Evolutionary conservation across 2,329 filamentous ascomycete genomes (phyloP), one percentile per base, ranked within the genome.

Genomic region (Nakataea oryzae): DNA sequence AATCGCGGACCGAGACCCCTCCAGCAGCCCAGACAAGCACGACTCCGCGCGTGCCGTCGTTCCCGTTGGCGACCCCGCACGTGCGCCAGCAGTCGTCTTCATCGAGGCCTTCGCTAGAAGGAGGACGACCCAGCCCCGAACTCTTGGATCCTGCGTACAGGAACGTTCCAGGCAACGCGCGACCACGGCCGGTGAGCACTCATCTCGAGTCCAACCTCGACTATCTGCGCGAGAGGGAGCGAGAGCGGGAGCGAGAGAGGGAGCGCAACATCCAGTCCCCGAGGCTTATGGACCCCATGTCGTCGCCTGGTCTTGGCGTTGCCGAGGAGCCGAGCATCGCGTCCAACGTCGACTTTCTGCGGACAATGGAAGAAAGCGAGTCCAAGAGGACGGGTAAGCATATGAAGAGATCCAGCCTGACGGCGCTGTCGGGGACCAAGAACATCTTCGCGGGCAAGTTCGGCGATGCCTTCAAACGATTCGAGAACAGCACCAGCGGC

Each of bases 391-490:
- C 24, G 12, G 55, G n/a, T 24, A 87, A 85, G 68, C 84, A 87
- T 66, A 76, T 77, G 58, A 96, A 96, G 72, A 84, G 90, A 13
- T 81, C 86, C 1, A 95, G 90, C 72, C 75, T 96, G 1, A 81
- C 89, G 62, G 86, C 88, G 0, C 75, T 91, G 24, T 86, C 88
- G 8, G 86, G 86, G 54, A 89, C 89, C 29, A 96, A 95, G 74
- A 90, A 86, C 63, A 85, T 96, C 50, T 79, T 97, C n/a, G 88
- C 87, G 6, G 90, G 92, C 28, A 91, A 89, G 67, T 97, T 97
- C 72, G 91, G 93, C 0, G 93, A 97, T 69, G 93, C 93, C 3
- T 97, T 97, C 76, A 91, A 93, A 70, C 84, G 89, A 7, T 97
- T 97, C 67, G 95, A 99, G 73, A 83, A 79, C 64, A 75, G 69